Percentiles rank a stretch among this genome's conserved stretches.
phyloP scores from a whole-genome alignment of 1,284 basidiomycete species.

The Pseudozyma hubeiensis region DNA sequence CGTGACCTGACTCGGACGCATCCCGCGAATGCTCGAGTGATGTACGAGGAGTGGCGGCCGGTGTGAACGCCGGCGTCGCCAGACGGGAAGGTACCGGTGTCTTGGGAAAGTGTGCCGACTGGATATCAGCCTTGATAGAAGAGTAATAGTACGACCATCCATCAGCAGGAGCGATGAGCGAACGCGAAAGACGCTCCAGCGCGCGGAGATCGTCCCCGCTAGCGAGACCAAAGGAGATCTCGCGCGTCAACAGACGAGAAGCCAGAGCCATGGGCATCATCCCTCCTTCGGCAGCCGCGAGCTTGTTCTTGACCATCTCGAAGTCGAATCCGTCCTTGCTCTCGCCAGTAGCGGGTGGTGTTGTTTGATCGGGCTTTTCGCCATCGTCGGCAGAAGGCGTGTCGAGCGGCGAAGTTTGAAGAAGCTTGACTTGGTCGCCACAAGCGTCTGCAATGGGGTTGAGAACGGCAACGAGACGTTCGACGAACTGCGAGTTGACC shows the following conservation, averaged over 20 bases:
- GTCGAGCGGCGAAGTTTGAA: conserved; percentile 72
- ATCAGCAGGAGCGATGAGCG: conserved; percentile 72
- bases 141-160: conserved; percentile 76
- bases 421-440: conserved; percentile 72
- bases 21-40: conserved; percentile 34
- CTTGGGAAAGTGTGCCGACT: conserved; percentile 43
- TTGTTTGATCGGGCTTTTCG: background rate
- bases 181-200: conserved; percentile 71
- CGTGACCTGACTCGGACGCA: conserved; percentile 30
- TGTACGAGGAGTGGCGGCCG: conserved; percentile 33
- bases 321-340: conserved; percentile 71
- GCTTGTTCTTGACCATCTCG: conserved; percentile 48
- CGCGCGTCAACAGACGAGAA: conserved; percentile 74
- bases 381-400: conserved; percentile 30
- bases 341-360: background rate
- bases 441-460: conserved; percentile 73
- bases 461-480: conserved; percentile 73
- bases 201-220: conserved; percentile 74
- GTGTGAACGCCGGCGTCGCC: conserved; percentile 32
- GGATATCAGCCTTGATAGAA: conserved; percentile 53
- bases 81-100: conserved; percentile 48
- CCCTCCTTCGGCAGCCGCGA: conserved; percentile 74
- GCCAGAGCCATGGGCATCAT: conserved; percentile 74
- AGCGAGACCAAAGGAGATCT: conserved; percentile 77
- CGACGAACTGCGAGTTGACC: conserved; percentile 76